Percentiles rank a stretch among this genome's conserved stretches.
Conservation (phyloP, 257 asterid genomes). For the Plectranthus barbatus region DNA sequence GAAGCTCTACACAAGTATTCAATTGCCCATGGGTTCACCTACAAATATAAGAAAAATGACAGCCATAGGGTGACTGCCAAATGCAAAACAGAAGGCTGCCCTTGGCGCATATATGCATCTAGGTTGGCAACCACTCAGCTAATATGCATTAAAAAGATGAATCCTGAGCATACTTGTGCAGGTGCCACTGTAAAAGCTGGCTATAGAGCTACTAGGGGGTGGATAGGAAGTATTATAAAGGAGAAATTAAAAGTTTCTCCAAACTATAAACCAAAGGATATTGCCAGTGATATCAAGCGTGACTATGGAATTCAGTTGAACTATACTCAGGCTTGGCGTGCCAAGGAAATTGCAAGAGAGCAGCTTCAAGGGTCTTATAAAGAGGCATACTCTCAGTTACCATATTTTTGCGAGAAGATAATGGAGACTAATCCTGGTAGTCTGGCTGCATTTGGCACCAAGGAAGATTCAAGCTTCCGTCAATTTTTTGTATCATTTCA, state of each 20-base stretch:
- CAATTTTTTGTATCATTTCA: constrained; percentile 77
- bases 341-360: constrained; percentile 96
- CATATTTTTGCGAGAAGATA: constrained; percentile 78
- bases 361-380: constrained; percentile 97
- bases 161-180: constrained; percentile 75
- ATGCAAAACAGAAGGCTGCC: constrained; percentile 95
- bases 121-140: constrained; percentile 87
- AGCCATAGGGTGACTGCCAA: constrained; percentile 96
- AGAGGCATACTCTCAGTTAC: constrained; percentile 87
- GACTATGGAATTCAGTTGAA: constrained; percentile 97
- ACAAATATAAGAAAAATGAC: constrained; percentile 93
- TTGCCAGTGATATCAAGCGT: constrained; percentile 87
- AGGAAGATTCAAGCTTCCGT: constrained; percentile 90
- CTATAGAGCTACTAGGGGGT: constrained; percentile 88
- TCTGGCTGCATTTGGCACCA: constrained; percentile 66
- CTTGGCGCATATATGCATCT: constrained; percentile 94
- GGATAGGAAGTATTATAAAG: constrained; percentile 94
- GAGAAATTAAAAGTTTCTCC: constrained; percentile 87
- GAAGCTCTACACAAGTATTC: constrained; percentile 96
- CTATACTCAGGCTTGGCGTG: constrained; percentile 98
- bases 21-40: constrained; percentile 93
- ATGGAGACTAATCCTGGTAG: constrained; percentile 95
- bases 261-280: constrained; percentile 87
- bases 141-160: constrained; percentile 88
- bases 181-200: constrained; percentile 91